Evolutionary conservation across 305 asterid species (phyloP).

Genomic region (Ilex paraguariensis): DNA sequence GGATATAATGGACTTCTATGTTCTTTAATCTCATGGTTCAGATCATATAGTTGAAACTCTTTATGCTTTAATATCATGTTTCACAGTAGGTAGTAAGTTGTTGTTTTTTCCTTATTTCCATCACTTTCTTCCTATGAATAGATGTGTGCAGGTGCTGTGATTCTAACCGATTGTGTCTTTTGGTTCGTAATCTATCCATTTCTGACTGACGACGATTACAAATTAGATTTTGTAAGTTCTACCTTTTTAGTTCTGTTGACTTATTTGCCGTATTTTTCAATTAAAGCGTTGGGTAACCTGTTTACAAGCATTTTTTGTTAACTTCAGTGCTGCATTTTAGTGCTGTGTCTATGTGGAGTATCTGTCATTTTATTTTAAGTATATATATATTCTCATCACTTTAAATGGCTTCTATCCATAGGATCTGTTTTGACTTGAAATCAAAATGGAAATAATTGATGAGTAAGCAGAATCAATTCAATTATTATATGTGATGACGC

Average conservation of each 20-base stretch:
- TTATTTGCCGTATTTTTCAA: not conserved
- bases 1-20: not conserved
- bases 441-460: too few species aligned
- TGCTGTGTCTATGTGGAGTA: not conserved
- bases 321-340: too few species aligned
- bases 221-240: conserved; percentile 37
- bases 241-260: conserved; percentile 3
- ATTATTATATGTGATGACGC: too few species aligned
- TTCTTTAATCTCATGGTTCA: not conserved
- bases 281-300: not conserved
- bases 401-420: too few species aligned
- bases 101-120: not conserved
- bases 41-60: not conserved
- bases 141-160: conserved; percentile 82
- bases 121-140: conserved; percentile 16
- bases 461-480: too few species aligned
- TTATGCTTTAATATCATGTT: not conserved
- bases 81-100: not conserved
- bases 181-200: conserved; percentile 79
- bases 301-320: not conserved
- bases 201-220: conserved; percentile 27
- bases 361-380: not conserved
- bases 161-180: conserved; percentile 75
- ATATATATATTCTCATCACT: not conserved
- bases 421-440: too few species aligned